phyloP scores from a whole-genome alignment of 1,284 basidiomycete genomes.

The Phellinidium pouzarii region DNA sequence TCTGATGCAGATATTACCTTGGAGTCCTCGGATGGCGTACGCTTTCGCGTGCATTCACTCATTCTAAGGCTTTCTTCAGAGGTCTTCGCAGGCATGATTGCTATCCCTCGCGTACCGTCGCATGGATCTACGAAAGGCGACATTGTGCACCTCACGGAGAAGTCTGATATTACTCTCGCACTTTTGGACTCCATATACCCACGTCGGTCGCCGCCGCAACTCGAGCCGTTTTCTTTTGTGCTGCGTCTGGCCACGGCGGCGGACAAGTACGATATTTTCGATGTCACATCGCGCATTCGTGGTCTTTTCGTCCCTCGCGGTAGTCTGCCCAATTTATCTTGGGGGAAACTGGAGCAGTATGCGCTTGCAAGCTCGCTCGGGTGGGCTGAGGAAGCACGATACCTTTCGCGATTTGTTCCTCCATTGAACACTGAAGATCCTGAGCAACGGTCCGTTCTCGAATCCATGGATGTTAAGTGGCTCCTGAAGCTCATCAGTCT shows the following conservation, averaged over 20 bases:
- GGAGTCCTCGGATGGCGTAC: conserved; percentile 9
- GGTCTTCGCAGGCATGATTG: neutral
- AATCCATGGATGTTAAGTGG: neutral
- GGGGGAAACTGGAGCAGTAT: conserved; percentile 36
- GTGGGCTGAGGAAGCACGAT: conserved; percentile 35
- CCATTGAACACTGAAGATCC: conserved; percentile 3
- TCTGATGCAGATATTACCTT: conserved; percentile 11
- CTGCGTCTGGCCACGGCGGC: neutral
- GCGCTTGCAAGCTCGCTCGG: conserved; percentile 37
- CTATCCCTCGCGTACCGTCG: neutral
- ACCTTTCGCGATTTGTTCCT: neutral
- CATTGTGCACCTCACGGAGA: conserved; percentile 3
- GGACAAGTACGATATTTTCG: conserved; percentile 14
- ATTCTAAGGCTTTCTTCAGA: conserved; percentile 13
- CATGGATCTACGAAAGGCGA: neutral
- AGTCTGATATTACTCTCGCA: neutral
- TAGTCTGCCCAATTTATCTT: too few relatives aligned
- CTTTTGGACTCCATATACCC: conserved; percentile 15
- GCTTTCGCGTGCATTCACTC: conserved; percentile 13
- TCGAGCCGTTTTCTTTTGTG: neutral
- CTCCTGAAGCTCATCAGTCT: conserved; percentile 10
- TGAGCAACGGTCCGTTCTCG: neutral
- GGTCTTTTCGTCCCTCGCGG: neutral
- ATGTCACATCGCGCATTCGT: neutral
- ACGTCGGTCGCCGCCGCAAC: neutral